phyloP scores from a whole-genome alignment of 768 basidiomycete species.

The Lactarius tabidus region DNA sequence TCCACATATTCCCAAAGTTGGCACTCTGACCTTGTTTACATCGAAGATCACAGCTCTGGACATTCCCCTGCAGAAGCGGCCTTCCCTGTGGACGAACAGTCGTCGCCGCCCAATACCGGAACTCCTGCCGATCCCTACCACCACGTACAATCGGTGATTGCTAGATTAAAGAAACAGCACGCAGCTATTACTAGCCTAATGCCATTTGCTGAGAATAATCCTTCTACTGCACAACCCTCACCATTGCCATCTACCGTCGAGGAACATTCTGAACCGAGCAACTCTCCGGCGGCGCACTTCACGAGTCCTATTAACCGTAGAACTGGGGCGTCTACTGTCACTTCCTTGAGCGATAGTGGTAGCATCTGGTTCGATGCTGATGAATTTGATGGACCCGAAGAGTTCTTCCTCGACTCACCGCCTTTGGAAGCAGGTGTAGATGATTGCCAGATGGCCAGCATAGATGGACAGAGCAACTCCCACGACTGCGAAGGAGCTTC shows the following conservation, averaged over 20 bases:
- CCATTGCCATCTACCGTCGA: conserved; percentile 46
- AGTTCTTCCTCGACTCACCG: conserved; percentile 51
- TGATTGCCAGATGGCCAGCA: conserved; percentile 34
- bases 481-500: conserved; percentile 54
- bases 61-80: conserved; percentile 2
- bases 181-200: conserved; percentile 41
- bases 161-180: conserved; percentile 59
- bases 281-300: conserved; percentile 23
- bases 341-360: conserved; percentile 29
- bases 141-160: conserved; percentile 46
- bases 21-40: neutral
- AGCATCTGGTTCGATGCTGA: conserved; percentile 78
- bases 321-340: conserved; percentile 28
- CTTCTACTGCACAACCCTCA: conserved; percentile 29
- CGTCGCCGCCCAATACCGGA: neutral
- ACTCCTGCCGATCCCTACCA: conserved; percentile 33
- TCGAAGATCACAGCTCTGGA: conserved; percentile 13
- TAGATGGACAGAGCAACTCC: conserved; percentile 39
- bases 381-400: conserved; percentile 56
- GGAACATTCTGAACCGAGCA: conserved; percentile 38
- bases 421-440: conserved; percentile 27
- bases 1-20: neutral
- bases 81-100: conserved; percentile 15
- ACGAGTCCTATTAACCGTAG: conserved; percentile 18
- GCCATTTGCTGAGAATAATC: conserved; percentile 28